Percentiles rank a stretch among this genome's conserved stretches.
Conservation (phyloP, 257 asterid species). For the Rehmannia glutinosa region DNA sequence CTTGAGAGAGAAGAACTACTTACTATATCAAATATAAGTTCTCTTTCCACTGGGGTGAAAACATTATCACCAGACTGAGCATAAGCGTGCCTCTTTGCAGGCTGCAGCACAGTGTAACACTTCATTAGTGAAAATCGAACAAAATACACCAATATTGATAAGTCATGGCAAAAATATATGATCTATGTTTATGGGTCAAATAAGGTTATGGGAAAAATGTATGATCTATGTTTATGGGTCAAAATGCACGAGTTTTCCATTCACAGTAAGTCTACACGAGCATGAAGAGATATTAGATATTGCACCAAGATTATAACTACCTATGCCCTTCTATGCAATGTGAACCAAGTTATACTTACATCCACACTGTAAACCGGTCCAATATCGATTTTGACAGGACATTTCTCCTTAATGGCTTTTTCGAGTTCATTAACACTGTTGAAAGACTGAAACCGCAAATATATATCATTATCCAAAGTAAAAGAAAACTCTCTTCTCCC, state of each 20-base stretch:
- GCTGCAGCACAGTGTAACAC: conserved; percentile 46
- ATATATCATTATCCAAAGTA: conserved; percentile 77
- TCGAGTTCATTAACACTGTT: conserved; percentile 51
- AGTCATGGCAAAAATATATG: not conserved
- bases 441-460: conserved; percentile 79
- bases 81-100: conserved; percentile 87
- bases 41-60: conserved; percentile 78
- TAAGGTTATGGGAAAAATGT: not conserved
- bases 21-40: conserved; percentile 89
- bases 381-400: conserved; percentile 84
- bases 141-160: not conserved
- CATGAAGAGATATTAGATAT: not conserved
- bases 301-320: not conserved
- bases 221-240: not conserved
- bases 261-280: not conserved
- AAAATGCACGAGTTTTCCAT: not conserved
- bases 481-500: conserved; percentile 89
- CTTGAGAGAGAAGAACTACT: conserved; percentile 25
- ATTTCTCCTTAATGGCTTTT: conserved; percentile 67
- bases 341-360: conserved; percentile 42
- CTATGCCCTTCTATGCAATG: not conserved
- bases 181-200: not conserved
- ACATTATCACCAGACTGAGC: conserved; percentile 71
- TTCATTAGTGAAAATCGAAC: conserved; percentile 3
- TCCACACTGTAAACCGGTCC: conserved; percentile 92